Base-by-base conservation (phyloP, 208 protist species). In the Tritrichomonas musculus region DNA sequence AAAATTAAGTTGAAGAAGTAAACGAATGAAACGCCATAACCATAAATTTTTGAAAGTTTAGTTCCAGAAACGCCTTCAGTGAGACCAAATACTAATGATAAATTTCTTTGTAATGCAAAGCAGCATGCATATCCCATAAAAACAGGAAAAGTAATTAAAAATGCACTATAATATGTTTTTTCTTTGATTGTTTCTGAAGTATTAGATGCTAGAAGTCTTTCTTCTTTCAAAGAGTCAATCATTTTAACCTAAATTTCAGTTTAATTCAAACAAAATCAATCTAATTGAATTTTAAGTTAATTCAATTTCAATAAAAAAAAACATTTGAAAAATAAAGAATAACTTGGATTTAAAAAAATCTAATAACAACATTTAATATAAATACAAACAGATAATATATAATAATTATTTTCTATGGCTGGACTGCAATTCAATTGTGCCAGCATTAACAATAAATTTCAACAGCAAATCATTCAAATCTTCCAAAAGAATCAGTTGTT, bases 61-160 rank as follows among this genome's bases (percentile, higher is more conserved):
- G 44, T 49, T 20, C 77, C 77, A 22, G 47, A 57, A 57, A 47
- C 77, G 4, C 77, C 77, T 60, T 88, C 77, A 41, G 47, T 57
- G 47, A 88, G 47, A n/a, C 77, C 77, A 47, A 88, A 88, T 39
- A 88, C 30, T 17, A 88, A 88, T 88, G 77, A 88, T 30, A 88
- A 30, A 14, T 49, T 53, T n/a, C 47, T 44, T 39, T 88, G 77
- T 8, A 88, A 27, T 39, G 77, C 33, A 30, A 88, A 88, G 17
- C 77, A 88, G 27, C 77, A 88, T 20, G 77, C 77, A 57, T 88
- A 88, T 1, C 77, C 77, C 77, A 88, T 88, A 27, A 88, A 88
- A 57, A 88, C 77, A 39, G 77, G 77, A 57, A 88, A 27, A 3
- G 77, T 88, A 30, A 88, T 88, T 17, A 88, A 88, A 30, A 88